Base-by-base conservation (phyloP, 306 rosid species). In the Pterocarpus santalinus region DNA sequence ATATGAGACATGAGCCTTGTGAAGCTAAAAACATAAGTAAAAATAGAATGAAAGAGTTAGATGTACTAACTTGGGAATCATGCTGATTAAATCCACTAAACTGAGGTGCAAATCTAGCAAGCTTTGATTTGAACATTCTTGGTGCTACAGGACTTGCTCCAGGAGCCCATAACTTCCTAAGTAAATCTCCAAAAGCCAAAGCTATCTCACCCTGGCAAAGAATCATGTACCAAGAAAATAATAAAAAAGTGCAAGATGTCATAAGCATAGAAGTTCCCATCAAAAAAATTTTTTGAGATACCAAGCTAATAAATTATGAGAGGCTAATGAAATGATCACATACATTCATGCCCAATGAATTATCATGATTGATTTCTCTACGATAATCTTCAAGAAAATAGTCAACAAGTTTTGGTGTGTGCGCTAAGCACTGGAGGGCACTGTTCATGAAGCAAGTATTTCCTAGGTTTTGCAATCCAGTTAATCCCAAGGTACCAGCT, bases 361-460 rank as follows among this genome's bases (percentile, higher is more conserved):
- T 95, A 55, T 93, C 89, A 65, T 89, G 90, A 86, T 95, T 95
- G 86, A 95, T 91, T 89, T 95, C 97, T 93, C 82, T 88, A 63
- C 83, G 87, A 92, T 91, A 90, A 89, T 95, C 97, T 84, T 93
- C 98, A 82, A 95, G 92, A 88, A 95, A 95, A 90, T 95, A 95
- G 88, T 95, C 99, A 77, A 93, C 98, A 73, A 93, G 93, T 87
- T 95, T 95, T 47, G 99, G 97, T 0, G 99, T 95, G 84, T 95
- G 99, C 10, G 93, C 90, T 86, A 95, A 88, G 90, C 99, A 95
- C 83, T 95, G 99, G 55, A 95, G 90, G 57, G 99, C 63, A 88
- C 99, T 92, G 91, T 95, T 95, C 99, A 95, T 95, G 87, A 95
- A 95, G 86, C 99, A 95, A 62, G 99, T 95, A 82, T 95, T 95